A percentile compares a stretch with the other conserved stretches of the same genome.
Conservation (phyloP, 1,284 basidiomycete genomes). For the Sanguinoderma infundibulare region DNA sequence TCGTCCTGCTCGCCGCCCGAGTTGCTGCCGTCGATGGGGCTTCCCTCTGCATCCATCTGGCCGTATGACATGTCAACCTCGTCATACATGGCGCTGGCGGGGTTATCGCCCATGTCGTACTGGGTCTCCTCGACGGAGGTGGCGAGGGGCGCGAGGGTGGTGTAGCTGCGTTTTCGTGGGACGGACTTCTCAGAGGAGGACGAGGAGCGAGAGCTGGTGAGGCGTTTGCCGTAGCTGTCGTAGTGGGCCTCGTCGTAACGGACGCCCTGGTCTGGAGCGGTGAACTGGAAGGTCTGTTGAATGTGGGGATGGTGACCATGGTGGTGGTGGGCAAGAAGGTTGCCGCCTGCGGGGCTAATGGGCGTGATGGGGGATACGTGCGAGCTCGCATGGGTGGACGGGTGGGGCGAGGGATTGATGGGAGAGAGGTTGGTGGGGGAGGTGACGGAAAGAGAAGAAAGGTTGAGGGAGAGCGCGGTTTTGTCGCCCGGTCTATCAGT, state of each 20-base stretch:
- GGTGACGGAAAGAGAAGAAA: constrained; percentile 63
- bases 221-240: constrained; percentile 35
- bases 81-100: constrained; percentile 45
- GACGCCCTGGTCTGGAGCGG: constrained; percentile 37
- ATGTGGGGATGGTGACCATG: constrained; percentile 36
- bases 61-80: constrained; percentile 53
- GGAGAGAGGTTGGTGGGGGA: constrained; percentile 68
- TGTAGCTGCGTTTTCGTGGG: constrained; percentile 66
- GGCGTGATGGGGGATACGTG: constrained; percentile 61
- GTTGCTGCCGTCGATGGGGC: constrained; percentile 59
- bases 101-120: constrained; percentile 34
- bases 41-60: constrained; percentile 43
- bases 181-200: constrained; percentile 53
- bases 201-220: constrained; percentile 41
- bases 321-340: constrained; percentile 36
- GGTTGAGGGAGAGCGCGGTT: constrained; percentile 62
- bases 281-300: constrained; percentile 49
- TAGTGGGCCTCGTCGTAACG: constrained; percentile 40
- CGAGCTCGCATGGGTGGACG: constrained; percentile 38
- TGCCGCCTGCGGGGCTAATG: constrained; percentile 51
- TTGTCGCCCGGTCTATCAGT: constrained; percentile 35
- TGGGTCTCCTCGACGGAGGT: constrained; percentile 41
- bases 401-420: constrained; percentile 51
- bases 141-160: constrained; percentile 46
- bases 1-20: constrained; percentile 51